Base-by-base conservation (phyloP, 139 green algal species). In the Chlamydomonas sp. region DNA sequence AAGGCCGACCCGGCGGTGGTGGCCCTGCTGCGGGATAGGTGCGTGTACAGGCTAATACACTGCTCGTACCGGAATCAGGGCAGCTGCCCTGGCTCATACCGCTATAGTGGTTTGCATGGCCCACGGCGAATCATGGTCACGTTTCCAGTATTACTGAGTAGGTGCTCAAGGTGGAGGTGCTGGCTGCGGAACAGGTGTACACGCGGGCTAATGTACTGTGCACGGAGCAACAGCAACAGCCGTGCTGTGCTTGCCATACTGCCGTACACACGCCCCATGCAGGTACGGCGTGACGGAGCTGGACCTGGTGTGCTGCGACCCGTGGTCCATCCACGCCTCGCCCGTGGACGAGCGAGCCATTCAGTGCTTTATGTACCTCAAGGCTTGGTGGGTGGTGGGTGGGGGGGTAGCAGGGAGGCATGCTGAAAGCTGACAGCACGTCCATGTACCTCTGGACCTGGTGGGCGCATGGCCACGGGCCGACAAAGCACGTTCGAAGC, bases 331-430 rank as follows among this genome's bases (percentile, higher is more conserved):
- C 15, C 88, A 94, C 78, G 69, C 79, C 57, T 84, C 74, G 17
- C 84, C 86, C 16, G 73, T 90, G 31, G 74, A 61, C 4, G 58
- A 66, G 63, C 76, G 93, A 1, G 89, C 92, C 64, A 92, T 96
- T 8, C 94, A 96, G 90, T 89, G 73, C 67, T 96, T 96, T 80
- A 87, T 94, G 67, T 96, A 96, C 85, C n/a, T 91, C 4, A 64
- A 88, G 57, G 85, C 57, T 4, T 80, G 78, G 88, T 91, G 72
- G 31, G 79, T 62, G 59, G 1, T 58, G 9, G 1, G 20, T 7
- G 73, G n/a, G 73, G 57, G n/a, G 49, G 31, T 84, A 60, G 75
- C 74, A 31, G 64, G 75, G 63, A 49, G 31, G 31, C 31, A 49
- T 49, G 31, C 31, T 49, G 31, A 49, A 49, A 49, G 31, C 31